Percentiles rank a stretch among this genome's conserved stretches.
Conservation (phyloP, 2,329 filamentous ascomycete species). For the Bipolaris cookei region DNA sequence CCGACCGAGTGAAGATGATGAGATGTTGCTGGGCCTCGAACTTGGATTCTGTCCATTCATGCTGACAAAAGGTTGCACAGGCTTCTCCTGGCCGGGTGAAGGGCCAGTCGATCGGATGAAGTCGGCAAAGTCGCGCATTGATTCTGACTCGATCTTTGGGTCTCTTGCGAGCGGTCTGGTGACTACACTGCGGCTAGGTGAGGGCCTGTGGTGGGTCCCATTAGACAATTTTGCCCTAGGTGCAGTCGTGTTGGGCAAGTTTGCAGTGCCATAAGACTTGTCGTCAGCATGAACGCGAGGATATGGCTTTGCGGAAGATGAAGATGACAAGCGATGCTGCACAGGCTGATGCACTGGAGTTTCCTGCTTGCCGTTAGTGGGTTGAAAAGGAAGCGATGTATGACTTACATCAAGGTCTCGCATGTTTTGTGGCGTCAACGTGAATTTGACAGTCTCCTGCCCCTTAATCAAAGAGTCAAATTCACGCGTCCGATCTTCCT, state of each 20-base stretch:
- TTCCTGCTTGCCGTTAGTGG: slow-evolving; percentile 29
- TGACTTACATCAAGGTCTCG: slow-evolving; percentile 53
- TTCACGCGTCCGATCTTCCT: slow-evolving; percentile 51
- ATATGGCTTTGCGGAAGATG: slow-evolving; percentile 41
- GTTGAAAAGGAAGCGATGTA: not conserved
- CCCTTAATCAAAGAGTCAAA: slow-evolving; percentile 57
- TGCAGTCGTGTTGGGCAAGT: slow-evolving; percentile 31
- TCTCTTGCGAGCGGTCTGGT: slow-evolving; percentile 67
- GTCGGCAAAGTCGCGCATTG: slow-evolving; percentile 81
- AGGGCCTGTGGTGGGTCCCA: slow-evolving; percentile 27
- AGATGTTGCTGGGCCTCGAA: slow-evolving; percentile 25
- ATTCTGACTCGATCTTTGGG: slow-evolving; percentile 72
- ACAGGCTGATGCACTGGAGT: slow-evolving; percentile 26
- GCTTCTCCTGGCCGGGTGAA: slow-evolving; percentile 39
- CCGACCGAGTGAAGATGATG: slow-evolving; percentile 38
- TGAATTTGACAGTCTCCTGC: slow-evolving; percentile 58
- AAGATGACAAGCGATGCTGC: slow-evolving; percentile 24
- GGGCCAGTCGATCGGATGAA: slow-evolving; percentile 87
- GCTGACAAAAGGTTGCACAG: slow-evolving; percentile 44
- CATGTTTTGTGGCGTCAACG: slow-evolving; percentile 56
- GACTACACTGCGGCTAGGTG: slow-evolving; percentile 35
- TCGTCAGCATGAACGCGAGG: slow-evolving; percentile 40
- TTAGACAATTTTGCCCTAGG: slow-evolving; percentile 33
- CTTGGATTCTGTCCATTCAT: slow-evolving; percentile 27
- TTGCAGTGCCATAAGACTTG: slow-evolving; percentile 37